Evolutionary conservation across 441 rosid species (phyloP).

Genomic region (Jatropha multifida): DNA sequence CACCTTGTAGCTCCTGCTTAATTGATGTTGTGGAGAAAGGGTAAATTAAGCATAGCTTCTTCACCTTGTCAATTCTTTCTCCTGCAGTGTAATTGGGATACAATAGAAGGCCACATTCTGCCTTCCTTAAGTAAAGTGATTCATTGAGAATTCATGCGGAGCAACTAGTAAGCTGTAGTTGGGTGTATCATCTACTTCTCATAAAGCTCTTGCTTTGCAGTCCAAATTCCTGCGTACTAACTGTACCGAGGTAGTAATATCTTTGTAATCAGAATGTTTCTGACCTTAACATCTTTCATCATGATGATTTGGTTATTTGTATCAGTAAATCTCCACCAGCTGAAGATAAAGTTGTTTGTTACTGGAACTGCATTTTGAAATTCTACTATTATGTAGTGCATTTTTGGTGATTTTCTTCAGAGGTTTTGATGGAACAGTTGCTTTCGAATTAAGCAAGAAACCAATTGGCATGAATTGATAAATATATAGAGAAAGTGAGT

Average conservation of each 20-base stretch:
- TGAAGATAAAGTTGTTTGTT: not conserved
- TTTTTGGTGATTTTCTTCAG: not conserved
- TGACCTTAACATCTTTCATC: not conserved
- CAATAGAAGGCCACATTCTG: conserved; percentile 5
- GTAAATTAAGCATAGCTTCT: conserved; percentile 26
- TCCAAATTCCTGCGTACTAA: not conserved
- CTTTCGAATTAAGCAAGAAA: not conserved
- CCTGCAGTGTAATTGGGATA: conserved; percentile 15
- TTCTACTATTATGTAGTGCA: not conserved
- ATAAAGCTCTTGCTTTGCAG: not conserved
- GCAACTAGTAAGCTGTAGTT: conserved; percentile 2
- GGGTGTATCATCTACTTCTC: conserved; percentile 5
- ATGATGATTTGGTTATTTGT: not conserved
- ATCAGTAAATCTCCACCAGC: not conserved
- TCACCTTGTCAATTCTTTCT: conserved; percentile 17
- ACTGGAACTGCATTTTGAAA: not conserved
- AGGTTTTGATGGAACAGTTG: not conserved
- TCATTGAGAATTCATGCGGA: conserved; percentile 4
- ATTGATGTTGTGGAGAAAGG: conserved; percentile 25
- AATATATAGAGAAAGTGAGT: not conserved
- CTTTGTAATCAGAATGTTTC: not conserved
- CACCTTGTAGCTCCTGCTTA: conserved; percentile 22
- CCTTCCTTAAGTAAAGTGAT: conserved; percentile 1
- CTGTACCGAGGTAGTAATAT: not conserved
- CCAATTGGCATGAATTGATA: not conserved